Conservation (phyloP, 208 protist species). For the Trypanosoma avium region DNA sequence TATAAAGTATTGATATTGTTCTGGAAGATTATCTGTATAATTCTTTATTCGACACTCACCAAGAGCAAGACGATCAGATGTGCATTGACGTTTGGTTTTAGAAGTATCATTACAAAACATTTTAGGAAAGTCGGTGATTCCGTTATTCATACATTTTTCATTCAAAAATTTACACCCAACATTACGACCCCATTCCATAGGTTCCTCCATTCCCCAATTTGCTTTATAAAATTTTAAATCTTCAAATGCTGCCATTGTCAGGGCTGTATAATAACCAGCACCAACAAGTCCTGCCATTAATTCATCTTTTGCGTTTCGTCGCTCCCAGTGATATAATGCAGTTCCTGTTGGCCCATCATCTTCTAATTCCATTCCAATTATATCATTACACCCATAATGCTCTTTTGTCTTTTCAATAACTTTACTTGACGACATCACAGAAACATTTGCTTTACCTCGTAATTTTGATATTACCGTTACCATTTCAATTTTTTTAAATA, state of each 20-base stretch:
- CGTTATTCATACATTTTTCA: conserved; percentile 40
- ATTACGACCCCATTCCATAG: conserved; percentile 66
- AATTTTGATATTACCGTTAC: not conserved
- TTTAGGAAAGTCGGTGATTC: conserved; percentile 30
- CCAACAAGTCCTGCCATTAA: conserved; percentile 54
- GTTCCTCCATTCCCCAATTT: conserved; percentile 55
- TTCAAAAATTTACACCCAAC: conserved; percentile 55
- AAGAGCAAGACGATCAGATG: conserved; percentile 20
- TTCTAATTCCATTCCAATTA: conserved; percentile 68
- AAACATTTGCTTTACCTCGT: conserved; percentile 32
- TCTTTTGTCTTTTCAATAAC: conserved; percentile 30
- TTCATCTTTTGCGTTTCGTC: conserved; percentile 74
- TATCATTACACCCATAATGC: conserved; percentile 64
- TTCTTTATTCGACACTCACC: conserved; percentile 11
- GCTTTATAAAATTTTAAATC: conserved; percentile 76
- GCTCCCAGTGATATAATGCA: conserved; percentile 83
- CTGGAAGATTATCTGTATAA: not conserved
- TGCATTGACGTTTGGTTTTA: conserved; percentile 24
- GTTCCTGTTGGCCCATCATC: conserved; percentile 50
- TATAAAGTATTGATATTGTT: conserved; percentile 8
- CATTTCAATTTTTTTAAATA: conserved; percentile 4
- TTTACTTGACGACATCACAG: conserved; percentile 31
- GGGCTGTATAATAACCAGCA: conserved; percentile 10
- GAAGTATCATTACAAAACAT: conserved; percentile 46
- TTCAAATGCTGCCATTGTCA: conserved; percentile 77